phyloP scores from a whole-genome alignment of 331 rosid species.

The Spiraea crenata region DNA sequence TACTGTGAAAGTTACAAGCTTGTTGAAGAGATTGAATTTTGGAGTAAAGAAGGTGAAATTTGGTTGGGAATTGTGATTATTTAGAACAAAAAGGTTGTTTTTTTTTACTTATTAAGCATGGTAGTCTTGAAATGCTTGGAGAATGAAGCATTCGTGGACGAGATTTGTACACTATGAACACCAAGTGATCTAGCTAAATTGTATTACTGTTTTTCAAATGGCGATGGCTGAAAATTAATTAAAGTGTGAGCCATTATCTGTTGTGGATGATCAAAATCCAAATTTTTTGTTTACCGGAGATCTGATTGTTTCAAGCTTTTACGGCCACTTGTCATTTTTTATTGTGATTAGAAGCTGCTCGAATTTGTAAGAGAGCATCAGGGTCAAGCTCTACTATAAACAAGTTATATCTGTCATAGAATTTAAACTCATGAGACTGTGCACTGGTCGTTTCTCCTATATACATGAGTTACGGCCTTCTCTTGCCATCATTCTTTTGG shows the following conservation, averaged over 20 bases:
- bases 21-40: background rate
- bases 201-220: background rate
- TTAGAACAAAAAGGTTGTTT: background rate
- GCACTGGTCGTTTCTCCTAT: background rate
- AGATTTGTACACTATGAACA: background rate
- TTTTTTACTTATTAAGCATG: no score
- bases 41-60: background rate
- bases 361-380: background rate
- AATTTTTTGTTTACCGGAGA: background rate
- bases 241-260: background rate
- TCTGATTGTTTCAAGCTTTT: background rate
- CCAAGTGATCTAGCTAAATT: background rate
- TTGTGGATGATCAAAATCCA: background rate
- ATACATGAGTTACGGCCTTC: slow-evolving; percentile 5
- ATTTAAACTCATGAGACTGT: background rate
- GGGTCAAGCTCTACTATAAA: background rate
- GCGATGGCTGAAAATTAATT: background rate
- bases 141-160: background rate
- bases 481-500: background rate
- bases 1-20: background rate
- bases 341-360: background rate
- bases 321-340: background rate
- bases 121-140: no score
- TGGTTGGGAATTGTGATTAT: background rate
- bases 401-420: slow-evolving; percentile 3